Evolutionary conservation across 1,139 yeast genomes (phyloP), one percentile per base, ranked within the genome.

Genomic region (Geotrichum cucujoidarum): DNA sequence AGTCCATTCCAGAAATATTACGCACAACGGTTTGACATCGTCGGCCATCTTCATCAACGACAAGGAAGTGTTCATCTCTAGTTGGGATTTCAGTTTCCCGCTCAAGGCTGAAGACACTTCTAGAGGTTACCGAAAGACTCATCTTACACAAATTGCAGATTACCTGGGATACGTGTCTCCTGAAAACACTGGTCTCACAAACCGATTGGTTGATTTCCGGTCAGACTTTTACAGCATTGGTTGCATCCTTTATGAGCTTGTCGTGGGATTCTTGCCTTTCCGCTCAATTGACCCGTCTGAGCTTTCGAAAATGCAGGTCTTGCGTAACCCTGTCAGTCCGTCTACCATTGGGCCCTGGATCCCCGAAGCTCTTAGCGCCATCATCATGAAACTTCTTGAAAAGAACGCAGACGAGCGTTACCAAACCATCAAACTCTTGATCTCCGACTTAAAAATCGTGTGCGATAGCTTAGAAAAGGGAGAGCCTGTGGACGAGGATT

Each of bases 171-270:
- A 72, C 53, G 71, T 76, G 55, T 72, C 81, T 0, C 82, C 82
- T 1, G 81, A 77, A 57, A 66, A 72, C 3, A 69, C 77, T 16
- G 74, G 77, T 1, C 72, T 71, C 24, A 63, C 68, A 14, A 65
- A 66, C 39, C 62, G 68, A 32, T 62, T 70, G 2, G 76, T 75
- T 7, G 80, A 76, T 53, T 72, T 65, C 55, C 64, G 78, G 41
- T 69, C 81, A 0, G 82, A 78, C 57, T 68, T 76, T 45, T 78
- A 77, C 56, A 68, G 77, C 30, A 54, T 76, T 13, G 82, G 83
- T 22, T 68, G 77, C 22, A 71, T 77, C 2, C 53, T 77, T 35
- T 76, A 78, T 54, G 80, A 76, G 52, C 57, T 76, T 21, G 52
- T 76, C 11, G 67, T 74, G 7, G 79, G 80, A 0, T 61, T 65